Evolutionary conservation across 1,139 yeast genomes (phyloP), one percentile per base, ranked within the genome.

Genomic region (Suhomyces bolitotheri): DNA sequence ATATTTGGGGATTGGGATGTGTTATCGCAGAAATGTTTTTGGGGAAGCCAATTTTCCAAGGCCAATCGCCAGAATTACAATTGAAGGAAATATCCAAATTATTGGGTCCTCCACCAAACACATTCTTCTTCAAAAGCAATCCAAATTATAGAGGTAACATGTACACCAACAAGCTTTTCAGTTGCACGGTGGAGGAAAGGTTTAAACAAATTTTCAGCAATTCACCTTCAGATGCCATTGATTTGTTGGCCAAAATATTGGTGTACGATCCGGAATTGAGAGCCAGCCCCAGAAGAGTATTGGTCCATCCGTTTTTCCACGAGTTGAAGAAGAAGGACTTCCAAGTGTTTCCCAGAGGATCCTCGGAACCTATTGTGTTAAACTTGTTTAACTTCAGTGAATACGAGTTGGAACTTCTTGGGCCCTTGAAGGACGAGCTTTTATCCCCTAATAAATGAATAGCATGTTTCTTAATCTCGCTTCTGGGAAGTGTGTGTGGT

Each of bases 1-100:
- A 85, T 56, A 78, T 83, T 40, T 85, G 95, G 95, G 92, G 92
- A 1, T 66, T 83, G 38, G 95, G 95, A 1, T 85, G 95, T 68
- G 92, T 84, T 7, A 66, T 84, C 46, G 92, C 92, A 13, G 94
- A 85, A 58, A 83, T 85, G 90, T 73, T 82, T 45, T 69, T 83
- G 51, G 90, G 92, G 21, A 82, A 79, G 54, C 88, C 92, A 4
- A 81, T 85, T 15, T 85, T 85, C 63, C 92, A 83, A 62, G 94
- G 94, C 34, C 82, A 78, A 50, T 80, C 82, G 34, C 87, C 90
- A 10, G 74, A 81, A 53, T 62, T 81, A 34, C 95, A 84, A 58
- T 67, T 84, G 47, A 76, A 85, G 53, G 95, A 84, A 57, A 84
- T 84, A 45, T 78, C 88, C 2, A 84, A 84, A 56, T 62, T 84